Conservation (phyloP, 805 yeast genomes). For the Candida adriatica region DNA sequence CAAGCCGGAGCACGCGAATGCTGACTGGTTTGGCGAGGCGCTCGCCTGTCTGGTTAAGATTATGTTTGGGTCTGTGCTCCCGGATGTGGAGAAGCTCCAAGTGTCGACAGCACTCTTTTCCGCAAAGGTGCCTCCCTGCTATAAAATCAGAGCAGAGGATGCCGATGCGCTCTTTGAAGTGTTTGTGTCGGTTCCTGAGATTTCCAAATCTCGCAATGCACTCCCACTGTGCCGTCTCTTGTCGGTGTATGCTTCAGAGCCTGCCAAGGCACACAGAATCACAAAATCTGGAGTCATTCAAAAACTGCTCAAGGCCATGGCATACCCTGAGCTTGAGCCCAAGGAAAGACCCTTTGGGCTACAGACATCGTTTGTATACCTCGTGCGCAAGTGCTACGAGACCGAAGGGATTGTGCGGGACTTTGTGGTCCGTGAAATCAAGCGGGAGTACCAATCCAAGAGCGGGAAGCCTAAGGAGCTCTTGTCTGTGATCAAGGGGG, state of each 20-base stretch:
- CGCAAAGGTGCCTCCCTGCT: conserved; percentile 15
- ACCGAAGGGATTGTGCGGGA: conserved; percentile 40
- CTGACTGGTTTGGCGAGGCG: conserved; percentile 54
- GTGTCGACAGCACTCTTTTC: conserved; percentile 14
- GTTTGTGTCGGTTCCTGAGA: conserved; percentile 33
- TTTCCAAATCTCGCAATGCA: conserved; percentile 41
- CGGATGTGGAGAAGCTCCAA: conserved; percentile 32
- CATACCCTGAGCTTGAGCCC: conserved; percentile 23
- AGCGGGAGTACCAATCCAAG: conserved; percentile 32
- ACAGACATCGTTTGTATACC: conserved; percentile 42
- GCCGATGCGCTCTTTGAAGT: conserved; percentile 34
- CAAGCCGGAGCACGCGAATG: conserved; percentile 31
- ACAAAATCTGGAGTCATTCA: conserved; percentile 40
- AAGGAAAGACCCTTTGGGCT: conserved; percentile 33
- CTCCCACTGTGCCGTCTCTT: conserved; percentile 47
- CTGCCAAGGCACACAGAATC: conserved; percentile 33
- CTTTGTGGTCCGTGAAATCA: conserved; percentile 45
- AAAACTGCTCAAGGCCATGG: conserved; percentile 39
- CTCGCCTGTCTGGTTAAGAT: conserved; percentile 49
- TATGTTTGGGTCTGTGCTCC: conserved; percentile 44
- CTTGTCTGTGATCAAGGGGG: conserved; percentile 40
- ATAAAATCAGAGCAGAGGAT: conserved; percentile 17
- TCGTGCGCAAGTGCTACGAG: conserved; percentile 70
- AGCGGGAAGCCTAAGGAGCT: conserved; percentile 35
- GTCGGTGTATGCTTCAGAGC: conserved; percentile 44